These are phyloP conservation scores for Aspergillus biplanus DNA, from an alignment of 495 filamentous ascomycete species.

Conservation along the genomic window DNA sequence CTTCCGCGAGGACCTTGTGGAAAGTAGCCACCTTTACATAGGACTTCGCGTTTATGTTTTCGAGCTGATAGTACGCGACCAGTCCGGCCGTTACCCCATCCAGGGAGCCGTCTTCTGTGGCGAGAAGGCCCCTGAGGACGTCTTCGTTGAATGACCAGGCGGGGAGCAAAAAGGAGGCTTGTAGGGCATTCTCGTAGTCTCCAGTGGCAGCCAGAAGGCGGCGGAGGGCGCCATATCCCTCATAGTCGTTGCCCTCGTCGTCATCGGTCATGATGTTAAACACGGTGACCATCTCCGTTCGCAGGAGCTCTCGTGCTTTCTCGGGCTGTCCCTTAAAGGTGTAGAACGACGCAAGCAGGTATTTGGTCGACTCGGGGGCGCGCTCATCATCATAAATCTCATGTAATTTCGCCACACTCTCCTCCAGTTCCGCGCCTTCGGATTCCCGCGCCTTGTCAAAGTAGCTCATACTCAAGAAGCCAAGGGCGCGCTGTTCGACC, in stretches of 20 bases:
- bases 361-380: not conserved
- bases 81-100: not conserved
- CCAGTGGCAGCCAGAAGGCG: constrained; percentile 7
- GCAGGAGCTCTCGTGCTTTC: constrained; percentile 15
- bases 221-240: constrained; percentile 6
- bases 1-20: not conserved
- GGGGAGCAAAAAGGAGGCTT: constrained; percentile 10
- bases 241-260: constrained; percentile 14
- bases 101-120: not conserved
- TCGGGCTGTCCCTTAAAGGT: constrained; percentile 1
- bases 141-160: constrained; percentile 1
- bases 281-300: constrained; percentile 13
- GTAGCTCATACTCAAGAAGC: not conserved
- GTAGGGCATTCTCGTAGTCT: constrained; percentile 16
- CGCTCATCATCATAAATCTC: not conserved
- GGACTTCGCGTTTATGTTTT: no score
- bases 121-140: constrained; percentile 7
- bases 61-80: not conserved
- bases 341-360: constrained; percentile 13
- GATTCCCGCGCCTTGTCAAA: not conserved
- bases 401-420: not conserved
- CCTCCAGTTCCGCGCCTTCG: not conserved
- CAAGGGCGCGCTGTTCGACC: not conserved
- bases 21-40: no score
- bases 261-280: constrained; percentile 21